Evolutionary conservation across 768 basidiomycete species (phyloP).

Genomic region (Cyclocybe aegerita): DNA sequence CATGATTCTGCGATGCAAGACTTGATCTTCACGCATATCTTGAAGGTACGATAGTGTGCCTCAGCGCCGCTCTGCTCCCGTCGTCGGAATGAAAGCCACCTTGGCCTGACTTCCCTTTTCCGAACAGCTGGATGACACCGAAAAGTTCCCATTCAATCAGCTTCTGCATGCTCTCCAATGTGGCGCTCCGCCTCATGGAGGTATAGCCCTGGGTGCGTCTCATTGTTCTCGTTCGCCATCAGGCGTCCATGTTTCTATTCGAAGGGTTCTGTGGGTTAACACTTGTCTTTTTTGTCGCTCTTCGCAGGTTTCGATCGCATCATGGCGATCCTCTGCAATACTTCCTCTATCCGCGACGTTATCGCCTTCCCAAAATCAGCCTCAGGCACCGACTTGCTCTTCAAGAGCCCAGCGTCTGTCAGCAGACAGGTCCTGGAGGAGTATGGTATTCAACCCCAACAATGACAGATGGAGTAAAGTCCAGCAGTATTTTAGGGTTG

Average conservation of each 20-base stretch:
- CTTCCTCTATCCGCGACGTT: constrained; percentile 89
- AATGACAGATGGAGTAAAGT: neutral
- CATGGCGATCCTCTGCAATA: constrained; percentile 86
- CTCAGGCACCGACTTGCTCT: constrained; percentile 80
- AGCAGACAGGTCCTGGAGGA: constrained; percentile 51
- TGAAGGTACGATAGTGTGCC: constrained; percentile 54
- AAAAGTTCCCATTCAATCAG: constrained; percentile 78
- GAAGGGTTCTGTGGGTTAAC: constrained; percentile 1
- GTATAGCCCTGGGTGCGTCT: constrained; percentile 81
- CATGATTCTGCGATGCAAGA: constrained; percentile 90
- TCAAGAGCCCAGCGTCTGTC: constrained; percentile 80
- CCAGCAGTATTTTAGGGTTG: neutral
- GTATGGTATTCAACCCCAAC: constrained; percentile 55
- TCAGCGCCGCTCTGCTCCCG: neutral
- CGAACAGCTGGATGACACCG: constrained; percentile 65
- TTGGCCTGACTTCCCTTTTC: constrained; percentile 2
- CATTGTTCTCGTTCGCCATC: neutral
- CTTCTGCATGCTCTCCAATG: constrained; percentile 83
- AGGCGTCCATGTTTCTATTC: constrained; percentile 11
- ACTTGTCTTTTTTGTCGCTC: constrained; percentile 9
- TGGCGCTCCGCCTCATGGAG: constrained; percentile 95
- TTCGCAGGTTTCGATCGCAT: constrained; percentile 85
- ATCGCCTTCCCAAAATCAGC: constrained; percentile 96
- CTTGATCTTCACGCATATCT: constrained; percentile 69
- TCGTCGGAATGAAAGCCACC: constrained; percentile 8